Percentiles rank a stretch among this genome's conserved stretches.
Evolutionary conservation across 2,329 filamentous ascomycete genomes (phyloP).

Genomic region (Fusarium decemcellulare): DNA sequence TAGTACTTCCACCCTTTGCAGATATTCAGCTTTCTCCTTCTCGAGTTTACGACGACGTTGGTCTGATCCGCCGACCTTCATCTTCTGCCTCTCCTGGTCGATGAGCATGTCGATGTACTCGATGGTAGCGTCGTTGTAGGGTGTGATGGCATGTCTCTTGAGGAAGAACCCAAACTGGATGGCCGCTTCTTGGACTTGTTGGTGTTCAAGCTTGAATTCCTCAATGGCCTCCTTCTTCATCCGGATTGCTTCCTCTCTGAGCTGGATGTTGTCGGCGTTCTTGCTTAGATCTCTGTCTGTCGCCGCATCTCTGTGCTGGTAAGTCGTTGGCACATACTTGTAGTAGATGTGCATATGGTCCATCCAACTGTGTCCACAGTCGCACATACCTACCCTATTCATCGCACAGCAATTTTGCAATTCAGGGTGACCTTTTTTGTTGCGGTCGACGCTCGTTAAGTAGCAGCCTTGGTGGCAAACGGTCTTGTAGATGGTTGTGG

Average conservation of each 20-base stretch:
- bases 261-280: constrained; percentile 1
- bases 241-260: constrained; percentile 8
- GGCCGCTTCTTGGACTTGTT: constrained; percentile 20
- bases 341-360: constrained; percentile 32
- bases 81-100: constrained; percentile 8
- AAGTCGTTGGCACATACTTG: constrained; percentile 4
- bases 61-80: constrained; percentile 6
- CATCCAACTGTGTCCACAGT: constrained; percentile 14
- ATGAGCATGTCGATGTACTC: constrained; percentile 25
- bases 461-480: constrained; percentile 29
- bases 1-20: constrained; percentile 17
- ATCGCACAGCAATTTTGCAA: neutral
- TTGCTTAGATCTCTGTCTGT: constrained; percentile 5
- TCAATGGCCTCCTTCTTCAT: constrained; percentile 15
- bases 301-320: constrained; percentile 14
- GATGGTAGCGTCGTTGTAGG: constrained; percentile 20
- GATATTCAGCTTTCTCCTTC: constrained; percentile 13
- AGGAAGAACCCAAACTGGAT: constrained; percentile 26
- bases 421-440: constrained; percentile 9
- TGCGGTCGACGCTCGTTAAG: constrained; percentile 14
- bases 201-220: constrained; percentile 9
- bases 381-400: neutral
- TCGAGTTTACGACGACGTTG: neutral
- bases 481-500: constrained; percentile 24
- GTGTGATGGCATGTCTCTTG: constrained; percentile 12